A percentile compares a stretch with the other conserved stretches of the same genome.
Conservation (phyloP, 768 basidiomycete genomes). For the Naganishia antarctica region DNA sequence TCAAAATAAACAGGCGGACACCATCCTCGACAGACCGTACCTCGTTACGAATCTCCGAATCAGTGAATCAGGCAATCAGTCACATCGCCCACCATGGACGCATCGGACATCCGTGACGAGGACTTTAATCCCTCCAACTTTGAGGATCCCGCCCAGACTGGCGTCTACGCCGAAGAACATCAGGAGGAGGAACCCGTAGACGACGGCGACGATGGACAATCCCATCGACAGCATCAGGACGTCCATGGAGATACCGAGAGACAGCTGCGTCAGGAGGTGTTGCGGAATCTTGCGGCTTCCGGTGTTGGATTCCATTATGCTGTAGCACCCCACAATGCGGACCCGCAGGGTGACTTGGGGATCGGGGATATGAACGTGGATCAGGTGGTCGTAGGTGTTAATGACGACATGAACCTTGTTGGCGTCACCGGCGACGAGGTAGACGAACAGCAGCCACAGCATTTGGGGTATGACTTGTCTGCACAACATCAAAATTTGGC, state of each 20-base stretch:
- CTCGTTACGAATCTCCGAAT: no score
- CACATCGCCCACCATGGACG: conserved; percentile 4
- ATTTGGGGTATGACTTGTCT: conserved; percentile 13
- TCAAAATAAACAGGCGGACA: conserved; percentile 19
- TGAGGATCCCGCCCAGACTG: neutral
- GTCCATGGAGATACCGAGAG: neutral
- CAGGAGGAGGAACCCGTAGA: neutral
- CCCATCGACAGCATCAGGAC: conserved; percentile 13
- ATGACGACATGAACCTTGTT: conserved; percentile 6
- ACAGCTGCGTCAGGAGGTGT: neutral
- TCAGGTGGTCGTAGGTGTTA: conserved; percentile 4
- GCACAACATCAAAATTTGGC: conserved; percentile 5
- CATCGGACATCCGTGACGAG: conserved; percentile 18
- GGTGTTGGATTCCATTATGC: conserved; percentile 6
- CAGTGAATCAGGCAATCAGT: no score
- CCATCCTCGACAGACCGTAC: neutral
- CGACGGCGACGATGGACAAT: neutral
- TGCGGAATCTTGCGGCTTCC: neutral
- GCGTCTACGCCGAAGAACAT: neutral
- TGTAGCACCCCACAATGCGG: neutral
- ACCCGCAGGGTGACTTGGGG: conserved; percentile 6
- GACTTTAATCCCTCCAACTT: conserved; percentile 17
- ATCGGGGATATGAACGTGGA: conserved; percentile 9
- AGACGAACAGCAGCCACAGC: conserved; percentile 13
- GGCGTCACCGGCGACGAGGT: conserved; percentile 3